Percentiles rank a stretch among this genome's conserved stretches.
These are phyloP conservation scores for Coriaria nepalensis DNA, from an alignment of 306 rosid genomes.

Conservation along the genomic window DNA sequence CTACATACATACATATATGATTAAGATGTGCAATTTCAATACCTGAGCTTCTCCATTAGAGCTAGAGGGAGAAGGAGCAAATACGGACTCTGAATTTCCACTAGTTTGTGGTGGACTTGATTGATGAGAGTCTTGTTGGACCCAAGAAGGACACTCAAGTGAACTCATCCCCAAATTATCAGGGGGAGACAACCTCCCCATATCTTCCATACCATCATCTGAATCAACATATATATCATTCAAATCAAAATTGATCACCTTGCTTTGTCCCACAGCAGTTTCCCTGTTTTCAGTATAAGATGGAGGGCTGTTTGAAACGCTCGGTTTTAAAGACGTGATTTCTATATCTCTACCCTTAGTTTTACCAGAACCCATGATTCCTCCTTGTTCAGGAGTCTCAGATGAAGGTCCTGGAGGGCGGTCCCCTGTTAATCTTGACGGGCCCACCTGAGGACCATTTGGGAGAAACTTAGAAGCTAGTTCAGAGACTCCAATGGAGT, in stretches of 20 bases:
- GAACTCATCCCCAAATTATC: slow-evolving; percentile 47
- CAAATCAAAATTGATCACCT: slow-evolving; percentile 62
- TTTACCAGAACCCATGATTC: slow-evolving; percentile 18
- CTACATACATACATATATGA: not conserved
- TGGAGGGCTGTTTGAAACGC: slow-evolving; percentile 36
- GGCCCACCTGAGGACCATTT: slow-evolving; percentile 15
- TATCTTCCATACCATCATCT: slow-evolving; percentile 62
- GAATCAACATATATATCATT: slow-evolving; percentile 71
- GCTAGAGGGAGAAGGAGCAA: slow-evolving; percentile 87
- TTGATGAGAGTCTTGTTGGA: slow-evolving; percentile 61
- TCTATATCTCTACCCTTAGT: slow-evolving; percentile 17
- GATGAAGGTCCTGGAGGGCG: slow-evolving; percentile 17
- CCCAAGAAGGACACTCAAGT: slow-evolving; percentile 53
- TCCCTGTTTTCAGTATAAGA: slow-evolving; percentile 52
- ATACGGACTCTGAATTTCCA: slow-evolving; percentile 85
- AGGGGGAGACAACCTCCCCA: slow-evolving; percentile 43
- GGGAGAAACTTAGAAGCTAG: slow-evolving; percentile 28
- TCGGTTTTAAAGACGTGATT: slow-evolving; percentile 18
- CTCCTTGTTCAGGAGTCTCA: slow-evolving; percentile 19
- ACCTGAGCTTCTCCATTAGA: slow-evolving; percentile 94
- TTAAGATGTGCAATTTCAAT: slow-evolving; percentile 12
- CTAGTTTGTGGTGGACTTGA: slow-evolving; percentile 95
- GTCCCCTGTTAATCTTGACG: slow-evolving; percentile 16
- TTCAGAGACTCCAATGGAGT: slow-evolving; percentile 19
- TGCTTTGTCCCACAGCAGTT: slow-evolving; percentile 40